A percentile compares a stretch with the other conserved stretches of the same genome.
phyloP scores from a whole-genome alignment of 352 stramenopile species.

The Detonula confervacea region DNA sequence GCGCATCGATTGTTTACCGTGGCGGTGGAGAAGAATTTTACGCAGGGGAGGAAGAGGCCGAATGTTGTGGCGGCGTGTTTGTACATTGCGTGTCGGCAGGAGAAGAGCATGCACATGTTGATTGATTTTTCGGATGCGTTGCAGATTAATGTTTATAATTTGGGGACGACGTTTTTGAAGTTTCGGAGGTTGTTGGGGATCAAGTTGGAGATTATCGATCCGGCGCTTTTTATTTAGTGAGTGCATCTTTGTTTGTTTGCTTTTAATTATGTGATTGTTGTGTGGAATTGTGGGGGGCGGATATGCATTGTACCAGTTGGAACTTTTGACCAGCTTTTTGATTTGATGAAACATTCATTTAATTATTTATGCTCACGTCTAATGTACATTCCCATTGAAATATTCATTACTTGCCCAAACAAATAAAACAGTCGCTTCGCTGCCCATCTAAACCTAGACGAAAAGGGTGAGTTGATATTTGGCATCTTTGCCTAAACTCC shows the following conservation, averaged over 20 bases:
- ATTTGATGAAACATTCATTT: too few species aligned
- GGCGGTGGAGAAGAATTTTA: constrained; percentile 95
- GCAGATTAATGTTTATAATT: constrained; percentile 93
- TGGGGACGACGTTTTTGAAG: constrained; percentile 89
- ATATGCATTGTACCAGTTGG: too few species aligned
- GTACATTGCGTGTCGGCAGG: constrained; percentile 98
- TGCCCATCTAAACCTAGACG: constrained; percentile 96
- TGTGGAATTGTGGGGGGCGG: too few species aligned
- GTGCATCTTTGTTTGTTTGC: constrained; percentile 55
- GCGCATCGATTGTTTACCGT: constrained; percentile 95
- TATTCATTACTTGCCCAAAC: neutral
- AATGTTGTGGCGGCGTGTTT: constrained; percentile 97
- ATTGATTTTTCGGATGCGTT: constrained; percentile 99
- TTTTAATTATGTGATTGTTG: neutral
- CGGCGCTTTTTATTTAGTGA: constrained; percentile 95
- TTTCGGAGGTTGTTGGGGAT: constrained; percentile 94
- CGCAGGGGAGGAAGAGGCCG: constrained; percentile 92
- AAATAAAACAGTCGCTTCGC: constrained; percentile 92
- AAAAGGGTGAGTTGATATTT: constrained; percentile 71
- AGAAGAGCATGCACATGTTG: constrained; percentile 98
- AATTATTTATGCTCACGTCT: too few species aligned
- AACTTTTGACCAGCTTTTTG: too few species aligned
- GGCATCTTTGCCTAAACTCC: neutral
- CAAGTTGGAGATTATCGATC: constrained; percentile 97
- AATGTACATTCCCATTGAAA: neutral